Evolutionary conservation across 1,139 yeast species (phyloP).

Genomic region (Kodamaea ohmeri): DNA sequence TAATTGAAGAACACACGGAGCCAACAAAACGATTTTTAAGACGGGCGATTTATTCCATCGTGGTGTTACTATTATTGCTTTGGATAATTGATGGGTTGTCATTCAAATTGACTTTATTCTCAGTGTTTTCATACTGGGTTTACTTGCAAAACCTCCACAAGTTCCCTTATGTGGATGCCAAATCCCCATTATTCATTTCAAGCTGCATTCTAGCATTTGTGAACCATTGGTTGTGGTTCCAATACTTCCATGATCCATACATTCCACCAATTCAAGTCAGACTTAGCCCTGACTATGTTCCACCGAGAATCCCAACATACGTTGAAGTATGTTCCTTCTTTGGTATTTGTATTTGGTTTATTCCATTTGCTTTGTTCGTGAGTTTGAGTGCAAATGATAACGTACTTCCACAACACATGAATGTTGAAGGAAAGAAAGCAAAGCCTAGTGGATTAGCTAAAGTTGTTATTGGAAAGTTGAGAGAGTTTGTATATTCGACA

Average conservation of each 20-base stretch:
- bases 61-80: constrained; percentile 52
- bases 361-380: constrained; percentile 90
- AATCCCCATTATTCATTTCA: constrained; percentile 66
- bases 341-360: constrained; percentile 89
- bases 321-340: constrained; percentile 91
- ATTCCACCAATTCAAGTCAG: constrained; percentile 57
- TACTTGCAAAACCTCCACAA: constrained; percentile 73
- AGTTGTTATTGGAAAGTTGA: constrained; percentile 53
- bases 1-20: constrained; percentile 90
- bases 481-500: constrained; percentile 49
- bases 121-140: constrained; percentile 66
- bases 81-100: constrained; percentile 79
- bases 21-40: constrained; percentile 71
- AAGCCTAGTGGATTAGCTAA: constrained; percentile 57
- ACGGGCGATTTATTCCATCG: constrained; percentile 59
- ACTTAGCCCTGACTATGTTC: constrained; percentile 53
- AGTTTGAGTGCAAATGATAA: constrained; percentile 92
- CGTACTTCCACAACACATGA: constrained; percentile 63
- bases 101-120: constrained; percentile 56
- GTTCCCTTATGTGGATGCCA: constrained; percentile 80
- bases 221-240: constrained; percentile 90
- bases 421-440: constrained; percentile 28
- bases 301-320: constrained; percentile 77
- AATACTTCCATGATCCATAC: constrained; percentile 70
- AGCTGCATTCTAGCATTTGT: constrained; percentile 72